Evolutionary conservation across 2,329 filamentous ascomycete species (phyloP).

Genomic region (Nigrograna mackinnonii): DNA sequence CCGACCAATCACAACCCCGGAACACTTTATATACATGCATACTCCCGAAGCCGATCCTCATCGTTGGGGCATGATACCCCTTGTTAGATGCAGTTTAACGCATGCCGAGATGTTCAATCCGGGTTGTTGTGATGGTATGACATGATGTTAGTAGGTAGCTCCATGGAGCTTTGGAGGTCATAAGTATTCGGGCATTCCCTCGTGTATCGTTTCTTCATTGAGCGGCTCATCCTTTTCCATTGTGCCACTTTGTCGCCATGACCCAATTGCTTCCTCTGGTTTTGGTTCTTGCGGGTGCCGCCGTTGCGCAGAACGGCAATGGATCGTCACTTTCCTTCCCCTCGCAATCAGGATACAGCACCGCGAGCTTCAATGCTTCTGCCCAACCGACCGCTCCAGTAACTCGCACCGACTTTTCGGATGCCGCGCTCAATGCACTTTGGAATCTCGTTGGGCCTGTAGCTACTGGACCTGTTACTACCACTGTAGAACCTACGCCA

Average conservation of each 20-base stretch:
- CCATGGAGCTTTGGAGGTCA: conserved; percentile 9
- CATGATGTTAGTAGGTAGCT: conserved; percentile 7
- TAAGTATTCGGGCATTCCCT: conserved; percentile 11
- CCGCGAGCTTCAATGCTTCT: conserved; percentile 45
- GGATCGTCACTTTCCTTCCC: conserved; percentile 28
- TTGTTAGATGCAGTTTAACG: no score
- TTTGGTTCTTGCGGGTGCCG: conserved; percentile 11
- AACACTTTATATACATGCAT: conserved; percentile 8
- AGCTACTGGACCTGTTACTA: conserved; percentile 45
- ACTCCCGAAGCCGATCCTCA: conserved; percentile 7
- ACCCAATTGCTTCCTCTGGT: conserved; percentile 22
- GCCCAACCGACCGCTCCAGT: conserved; percentile 47
- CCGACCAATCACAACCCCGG: conserved; percentile 20
- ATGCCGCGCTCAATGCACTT: conserved; percentile 50
- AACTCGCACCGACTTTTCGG: conserved; percentile 50
- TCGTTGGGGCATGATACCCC: conserved; percentile 5
- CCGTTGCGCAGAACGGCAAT: conserved; percentile 18
- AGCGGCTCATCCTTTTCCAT: conserved; percentile 2
- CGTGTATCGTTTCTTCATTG: no score
- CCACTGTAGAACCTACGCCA: conserved; percentile 47
- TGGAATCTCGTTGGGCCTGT: conserved; percentile 52
- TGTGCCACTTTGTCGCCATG: no score
- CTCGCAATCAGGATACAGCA: conserved; percentile 37
- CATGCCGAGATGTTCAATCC: conserved; percentile 15
- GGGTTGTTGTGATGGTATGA: conserved; percentile 11